Evolutionary conservation across 1,284 basidiomycete genomes (phyloP), one percentile per base, ranked within the genome.

Genomic region (Meripilus lineatus): DNA sequence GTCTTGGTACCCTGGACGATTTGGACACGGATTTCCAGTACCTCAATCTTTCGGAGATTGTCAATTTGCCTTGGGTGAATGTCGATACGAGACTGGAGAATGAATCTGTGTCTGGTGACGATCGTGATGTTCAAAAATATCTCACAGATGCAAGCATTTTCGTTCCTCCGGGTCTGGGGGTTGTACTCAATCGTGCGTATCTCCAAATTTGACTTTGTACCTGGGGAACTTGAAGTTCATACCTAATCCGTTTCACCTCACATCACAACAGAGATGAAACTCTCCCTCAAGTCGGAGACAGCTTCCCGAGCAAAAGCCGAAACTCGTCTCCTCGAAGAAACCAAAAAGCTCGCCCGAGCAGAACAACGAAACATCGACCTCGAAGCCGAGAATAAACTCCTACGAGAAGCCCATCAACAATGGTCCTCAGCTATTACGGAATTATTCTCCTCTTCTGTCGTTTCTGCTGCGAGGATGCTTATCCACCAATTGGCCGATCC

Each of bases 11-110:
- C n/a, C n/a, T n/a, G n/a, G n/a, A n/a, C n/a, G n/a, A n/a, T n/a
- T n/a, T n/a, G n/a, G n/a, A n/a, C n/a, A n/a, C n/a, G n/a, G 38
- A 30, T n/a, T 40, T 40, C 18, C 14, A 40, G 23, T 26, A 26
- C 23, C 22, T 40, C 8, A 17, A 40, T 30, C 30, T 25, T 5
- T 25, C 38, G 24, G 38, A 40, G n/a, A 25, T 40, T 25, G 15
- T 7, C 13, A 22, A 7, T 26, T 13, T 40, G 11, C 24, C 38
- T 40, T 40, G 24, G 37, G 26, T 28, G 13, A 5, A 10, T 30
- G 24, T 7, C 10, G 8, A 20, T 25, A 6, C 38, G n/a, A 28
- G 13, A 25, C 15, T 13, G 10, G 17, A 17, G 24, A 17, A 20
- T n/a, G 8, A 18, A 30, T 28, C 11, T 13, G 38, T 10, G 10